These are phyloP conservation scores for Pseudogymnoascus sp. DNA, from an alignment of 2,329 filamentous ascomycete genomes.

Conservation along the genomic window DNA sequence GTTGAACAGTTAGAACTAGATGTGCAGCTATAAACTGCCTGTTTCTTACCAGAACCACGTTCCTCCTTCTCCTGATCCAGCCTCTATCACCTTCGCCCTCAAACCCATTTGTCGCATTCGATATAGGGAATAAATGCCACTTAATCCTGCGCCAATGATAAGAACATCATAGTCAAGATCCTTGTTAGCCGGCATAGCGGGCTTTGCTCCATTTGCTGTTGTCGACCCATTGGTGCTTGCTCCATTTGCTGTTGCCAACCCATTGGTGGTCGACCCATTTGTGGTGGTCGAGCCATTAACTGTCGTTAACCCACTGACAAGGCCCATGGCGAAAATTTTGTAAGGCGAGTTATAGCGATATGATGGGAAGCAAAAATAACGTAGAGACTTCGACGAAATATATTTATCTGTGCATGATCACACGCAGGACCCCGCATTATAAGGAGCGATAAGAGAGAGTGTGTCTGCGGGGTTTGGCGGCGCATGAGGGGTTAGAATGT, in stretches of 20 bases:
- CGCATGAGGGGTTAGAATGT: neutral
- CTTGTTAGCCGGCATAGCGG: neutral
- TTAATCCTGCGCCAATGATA: slow-evolving; percentile 35
- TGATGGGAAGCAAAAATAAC: neutral
- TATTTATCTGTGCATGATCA: neutral
- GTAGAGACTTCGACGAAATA: neutral
- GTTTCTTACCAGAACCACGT: slow-evolving; percentile 37
- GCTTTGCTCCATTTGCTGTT: neutral
- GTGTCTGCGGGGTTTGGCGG: neutral
- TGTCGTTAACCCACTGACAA: neutral
- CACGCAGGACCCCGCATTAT: neutral
- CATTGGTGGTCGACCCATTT: neutral
- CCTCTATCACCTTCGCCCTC: slow-evolving; percentile 34
- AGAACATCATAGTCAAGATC: slow-evolving; percentile 29
- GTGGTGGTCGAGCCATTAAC: neutral
- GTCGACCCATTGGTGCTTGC: neutral
- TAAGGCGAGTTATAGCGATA: neutral
- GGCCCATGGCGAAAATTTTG: neutral
- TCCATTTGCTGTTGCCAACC: neutral
- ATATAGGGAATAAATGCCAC: slow-evolving; percentile 36
- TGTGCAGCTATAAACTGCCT: neutral
- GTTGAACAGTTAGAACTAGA: neutral
- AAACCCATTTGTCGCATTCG: slow-evolving; percentile 34
- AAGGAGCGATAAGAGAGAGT: neutral
- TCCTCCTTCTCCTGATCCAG: slow-evolving; percentile 35